Base-by-base conservation (phyloP, 331 rosid genomes). In the Stylosanthes scabra region DNA sequence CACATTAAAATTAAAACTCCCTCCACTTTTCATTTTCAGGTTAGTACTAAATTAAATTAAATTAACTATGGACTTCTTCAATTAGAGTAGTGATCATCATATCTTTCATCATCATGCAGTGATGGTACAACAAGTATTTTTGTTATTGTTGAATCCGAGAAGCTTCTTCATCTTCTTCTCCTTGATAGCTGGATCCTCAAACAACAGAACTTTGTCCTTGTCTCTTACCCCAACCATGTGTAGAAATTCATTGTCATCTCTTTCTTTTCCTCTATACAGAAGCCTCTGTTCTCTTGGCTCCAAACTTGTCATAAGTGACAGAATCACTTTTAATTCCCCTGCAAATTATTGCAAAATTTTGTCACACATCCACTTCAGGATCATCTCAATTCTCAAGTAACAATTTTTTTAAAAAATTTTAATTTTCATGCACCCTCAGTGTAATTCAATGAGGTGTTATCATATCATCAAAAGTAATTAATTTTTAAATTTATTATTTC, bases 181-280 rank as follows among this genome's bases (percentile, higher is more conserved):
- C 71, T 88, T 91, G 37, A 87, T 86, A 3, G 91, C 97, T 64
- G 99, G 99, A 74, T 95, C 99, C 81, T 95, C 85, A 0, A 95
- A 84, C 63, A 95, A 58, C 5, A 95, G 82, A 63, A 91, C 96
- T 65, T 95, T 95, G 88, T 95, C 97, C 71, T 90, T 91, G 88
- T 91, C 92, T 59, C 86, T 84, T 14, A 95, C 96, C 7, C 99
- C 99, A 72, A 88, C 93, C 99, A 95, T 95, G 90, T 95, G 99
- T 9, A 95, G 76, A 57, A 84, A 83, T 45, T 95, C 97, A 41
- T 75, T 69, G 64, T 91, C 97, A n/a, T 91, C 97, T 31, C 92
- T 95, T 82, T 95, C 97, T 79, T 88, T 95, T 8, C 99, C 99
- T 82, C 58, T 91, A 92, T 80, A 95, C 69, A 95, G 73, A 55